A percentile compares a stretch with the other conserved stretches of the same genome.
Conservation (phyloP, 371 early-diverging fungal genomes). For the Choanephora cucurbitarum region DNA sequence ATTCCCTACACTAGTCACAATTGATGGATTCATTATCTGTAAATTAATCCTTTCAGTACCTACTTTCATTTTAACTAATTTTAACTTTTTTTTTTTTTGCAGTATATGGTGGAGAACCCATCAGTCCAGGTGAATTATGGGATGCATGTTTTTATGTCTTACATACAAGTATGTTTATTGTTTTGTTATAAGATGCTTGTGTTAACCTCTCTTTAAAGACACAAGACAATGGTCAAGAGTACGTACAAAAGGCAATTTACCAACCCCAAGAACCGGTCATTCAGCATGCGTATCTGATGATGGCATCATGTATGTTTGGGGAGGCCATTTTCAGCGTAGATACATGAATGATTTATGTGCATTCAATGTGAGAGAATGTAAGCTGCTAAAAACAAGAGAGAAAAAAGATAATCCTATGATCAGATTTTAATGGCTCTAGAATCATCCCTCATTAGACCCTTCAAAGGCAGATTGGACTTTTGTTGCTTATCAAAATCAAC, state of each 20-base stretch:
- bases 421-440: too few relatives aligned
- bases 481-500: constrained; percentile 35
- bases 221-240: constrained; percentile 52
- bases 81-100: constrained; percentile 3
- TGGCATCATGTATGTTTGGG: constrained; percentile 60
- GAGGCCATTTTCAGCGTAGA: constrained; percentile 60
- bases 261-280: constrained; percentile 64
- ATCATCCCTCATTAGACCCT: constrained; percentile 18
- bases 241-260: constrained; percentile 52
- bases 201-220: constrained; percentile 8
- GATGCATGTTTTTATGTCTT: constrained; percentile 32
- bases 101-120: constrained; percentile 37
- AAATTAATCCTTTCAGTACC: too few relatives aligned
- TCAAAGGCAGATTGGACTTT: constrained; percentile 50
- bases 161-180: constrained; percentile 22
- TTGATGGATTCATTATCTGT: constrained; percentile 28
- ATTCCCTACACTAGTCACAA: constrained; percentile 16
- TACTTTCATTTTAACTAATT: neutral
- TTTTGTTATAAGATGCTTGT: neutral
- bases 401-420: neutral
- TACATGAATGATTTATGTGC: constrained; percentile 64
- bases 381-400: too few relatives aligned
- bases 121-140: constrained; percentile 21
- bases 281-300: constrained; percentile 57
- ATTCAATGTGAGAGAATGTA: constrained; percentile 60